Base-by-base conservation (phyloP, 768 basidiomycete genomes). In the Auriscalpium orientale region DNA sequence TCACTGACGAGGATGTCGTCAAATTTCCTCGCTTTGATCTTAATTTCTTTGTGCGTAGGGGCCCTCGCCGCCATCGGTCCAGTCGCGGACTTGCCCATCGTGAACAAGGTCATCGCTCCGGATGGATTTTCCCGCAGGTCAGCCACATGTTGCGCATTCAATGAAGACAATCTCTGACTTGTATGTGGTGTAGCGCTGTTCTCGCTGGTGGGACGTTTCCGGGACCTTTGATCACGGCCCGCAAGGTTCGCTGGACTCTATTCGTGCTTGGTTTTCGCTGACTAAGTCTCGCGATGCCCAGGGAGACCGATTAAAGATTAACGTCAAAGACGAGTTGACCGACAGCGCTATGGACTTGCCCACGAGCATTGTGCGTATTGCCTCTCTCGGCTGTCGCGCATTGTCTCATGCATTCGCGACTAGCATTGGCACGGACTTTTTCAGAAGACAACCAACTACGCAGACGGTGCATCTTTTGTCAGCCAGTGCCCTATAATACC, bases 401-500 rank as follows among this genome's bases (percentile, higher is more conserved):
- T 13, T 48, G 40, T 43, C 18, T 48, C 3, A 12, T n/a, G 16
- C 22, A 13, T 48, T 5, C 6, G 10, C 35, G 28, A 13, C 9
- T 13, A 64, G 55, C 62, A 65, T 46, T 63, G 58, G 64, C 64
- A 66, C 18, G 64, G 64, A 9, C 28, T 65, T n/a, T 54, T 60
- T 22, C 64, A 65, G 51, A 49, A 51, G n/a, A 38, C 34, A 8
- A 58, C 63, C 0, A 60, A 59, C 33, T 53, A 49, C 11, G 55
- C 51, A 20, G 66, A 67, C n/a, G 66, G 66, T 1, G 20, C 56
- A 13, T 54, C 63, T 11, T 72, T 60, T 22, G 69, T 72, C 22
- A 68, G 46, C 10, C 76, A 77, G 56, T 77, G 76, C 56, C 78
- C 76, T 5, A 73, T 79, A 35, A 58, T 71, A 9, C 64, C 71